Evolutionary conservation across 176 grass and related monocot genomes (phyloP).

Genomic region (Alloteropsis semialata): DNA sequence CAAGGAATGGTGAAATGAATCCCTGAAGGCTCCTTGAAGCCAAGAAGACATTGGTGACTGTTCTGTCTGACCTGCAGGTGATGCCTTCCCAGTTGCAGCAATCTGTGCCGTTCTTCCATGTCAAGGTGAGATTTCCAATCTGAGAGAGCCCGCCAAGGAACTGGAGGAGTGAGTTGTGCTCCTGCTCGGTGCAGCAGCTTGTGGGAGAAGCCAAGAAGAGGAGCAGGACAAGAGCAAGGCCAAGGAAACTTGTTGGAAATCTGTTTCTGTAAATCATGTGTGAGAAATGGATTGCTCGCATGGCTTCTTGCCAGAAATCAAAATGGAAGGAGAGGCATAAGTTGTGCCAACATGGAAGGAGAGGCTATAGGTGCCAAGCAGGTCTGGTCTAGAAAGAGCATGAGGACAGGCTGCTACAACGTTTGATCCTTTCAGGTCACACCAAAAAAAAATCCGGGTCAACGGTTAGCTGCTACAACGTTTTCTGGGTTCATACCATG

Average conservation of each 20-base stretch:
- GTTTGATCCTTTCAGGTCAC: too few relatives aligned
- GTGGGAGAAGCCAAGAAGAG: constrained; percentile 14
- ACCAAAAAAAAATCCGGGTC: too few relatives aligned
- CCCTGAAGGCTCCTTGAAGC: constrained; percentile 37
- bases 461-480: background rate
- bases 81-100: constrained; percentile 54
- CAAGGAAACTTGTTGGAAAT: background rate
- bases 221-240: constrained; percentile 17
- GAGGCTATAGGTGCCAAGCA: too few relatives aligned
- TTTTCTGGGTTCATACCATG: background rate
- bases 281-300: background rate
- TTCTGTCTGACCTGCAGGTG: constrained; percentile 8
- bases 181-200: constrained; percentile 31
- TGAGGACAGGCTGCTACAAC: too few relatives aligned
- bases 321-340: too few relatives aligned
- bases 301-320: background rate
- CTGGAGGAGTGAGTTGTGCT: constrained; percentile 33
- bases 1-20: constrained; percentile 34
- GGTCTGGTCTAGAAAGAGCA: too few relatives aligned
- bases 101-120: constrained; percentile 31
- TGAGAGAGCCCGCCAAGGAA: constrained; percentile 32
- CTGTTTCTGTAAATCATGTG: background rate
- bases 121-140: background rate
- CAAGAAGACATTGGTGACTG: constrained; percentile 26
- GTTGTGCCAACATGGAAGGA: too few relatives aligned